Conservation (phyloP, 1,284 basidiomycete genomes). For the Pterula multifida region DNA sequence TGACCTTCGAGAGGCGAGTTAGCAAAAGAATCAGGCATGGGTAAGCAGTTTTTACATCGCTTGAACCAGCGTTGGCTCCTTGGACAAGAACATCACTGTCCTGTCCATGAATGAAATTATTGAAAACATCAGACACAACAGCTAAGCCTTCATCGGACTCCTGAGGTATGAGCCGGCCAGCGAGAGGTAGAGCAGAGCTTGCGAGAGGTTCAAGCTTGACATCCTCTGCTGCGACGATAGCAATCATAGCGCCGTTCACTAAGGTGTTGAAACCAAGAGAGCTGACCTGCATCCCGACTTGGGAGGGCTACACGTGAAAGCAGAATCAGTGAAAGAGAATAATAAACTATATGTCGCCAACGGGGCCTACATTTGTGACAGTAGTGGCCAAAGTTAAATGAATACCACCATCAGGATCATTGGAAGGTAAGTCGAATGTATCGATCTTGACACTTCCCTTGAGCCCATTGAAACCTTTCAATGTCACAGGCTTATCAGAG, state of each 20-base stretch:
- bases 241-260: conserved; percentile 43
- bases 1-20: conserved; percentile 28
- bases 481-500: conserved; percentile 45
- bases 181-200: conserved; percentile 24
- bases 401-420: conserved; percentile 71
- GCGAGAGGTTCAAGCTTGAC: conserved; percentile 33
- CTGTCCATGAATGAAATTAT: conserved; percentile 60
- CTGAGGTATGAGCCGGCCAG: conserved; percentile 60
- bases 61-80: conserved; percentile 53
- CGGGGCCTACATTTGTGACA: conserved; percentile 41
- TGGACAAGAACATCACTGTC: conserved; percentile 51
- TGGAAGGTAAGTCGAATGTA: conserved; percentile 60
- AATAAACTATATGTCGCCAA: no score
- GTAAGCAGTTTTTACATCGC: conserved; percentile 30
- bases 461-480: conserved; percentile 66
- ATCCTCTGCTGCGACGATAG: conserved; percentile 39
- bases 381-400: conserved; percentile 53
- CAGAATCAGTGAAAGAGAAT: conserved; percentile 5
- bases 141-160: conserved; percentile 38
- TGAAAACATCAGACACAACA: conserved; percentile 58
- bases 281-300: conserved; percentile 62
- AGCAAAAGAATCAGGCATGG: background rate
- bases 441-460: conserved; percentile 53
- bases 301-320: conserved; percentile 40
- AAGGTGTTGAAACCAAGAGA: conserved; percentile 54